Evolutionary conservation across 2,329 filamentous ascomycete species (phyloP), one percentile per base, ranked within the genome.

Genomic region (Westerdykella sp.): DNA sequence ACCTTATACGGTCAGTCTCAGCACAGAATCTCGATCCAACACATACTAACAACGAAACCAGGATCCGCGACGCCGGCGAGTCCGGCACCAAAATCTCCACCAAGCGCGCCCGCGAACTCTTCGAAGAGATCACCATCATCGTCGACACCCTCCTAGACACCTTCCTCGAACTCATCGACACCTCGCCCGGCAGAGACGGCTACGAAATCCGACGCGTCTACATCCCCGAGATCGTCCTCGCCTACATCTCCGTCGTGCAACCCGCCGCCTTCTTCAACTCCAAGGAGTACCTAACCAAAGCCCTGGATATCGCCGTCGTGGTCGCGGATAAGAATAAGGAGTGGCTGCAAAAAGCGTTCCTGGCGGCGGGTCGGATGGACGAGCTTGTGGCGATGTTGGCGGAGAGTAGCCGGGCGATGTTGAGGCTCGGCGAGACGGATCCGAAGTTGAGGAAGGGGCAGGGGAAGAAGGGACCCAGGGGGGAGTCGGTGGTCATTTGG

Each of bases 221-320:
- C 66, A 75, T 98, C 3, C 90, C 93, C 2, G 89, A 96, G 63
- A 78, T 87, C 14, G 74, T 95, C 34, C 76, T 98, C 39, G 87
- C 85, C 2, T 96, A 93, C 63, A 80, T 93, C 60, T 83, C 79
- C 56, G 83, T 85, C 1, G 72, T 97, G 39, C 85, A 94, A 62
- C 85, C 85, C 59, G 84, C 85, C 0, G 88, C 87, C 3, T 82
- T 81, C 37, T 76, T 80, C 39, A 72, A 94, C 35, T 84, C 81
- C 37, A 81, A 88, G 35, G 86, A 91, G 45, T 79, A 84, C 51
- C 74, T 95, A 14, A 76, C 93, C 21, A 83, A 91, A 60, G 86
- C 84, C 56, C 91, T 98, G 85, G 87, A 95, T 46, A 73, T 98
- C 13, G 83, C 88, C 1, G 81, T 83, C 1, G 63, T 82, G 2